These are phyloP conservation scores for Neurospora tetraspora DNA, from an alignment of 495 filamentous ascomycete species.

Conservation along the genomic window DNA sequence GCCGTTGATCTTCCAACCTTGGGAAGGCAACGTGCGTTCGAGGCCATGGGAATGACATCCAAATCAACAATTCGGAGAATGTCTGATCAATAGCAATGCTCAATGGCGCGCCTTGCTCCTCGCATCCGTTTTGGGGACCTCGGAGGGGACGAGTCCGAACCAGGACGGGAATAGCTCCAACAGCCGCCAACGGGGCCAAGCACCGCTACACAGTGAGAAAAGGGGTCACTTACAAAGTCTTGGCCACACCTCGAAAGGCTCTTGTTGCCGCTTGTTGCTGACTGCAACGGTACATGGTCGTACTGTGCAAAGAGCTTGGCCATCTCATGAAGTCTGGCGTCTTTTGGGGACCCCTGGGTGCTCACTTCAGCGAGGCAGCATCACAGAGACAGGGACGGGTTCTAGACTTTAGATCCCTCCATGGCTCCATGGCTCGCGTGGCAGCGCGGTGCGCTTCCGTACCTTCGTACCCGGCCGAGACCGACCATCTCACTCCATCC, in stretches of 20 bases:
- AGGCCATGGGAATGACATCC: not conserved
- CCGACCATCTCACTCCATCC: not conserved
- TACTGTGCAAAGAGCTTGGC: not conserved
- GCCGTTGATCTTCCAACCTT: too few relatives aligned
- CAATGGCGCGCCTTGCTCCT: slow-evolving; percentile 6
- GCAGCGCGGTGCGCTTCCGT: not conserved
- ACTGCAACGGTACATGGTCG: not conserved
- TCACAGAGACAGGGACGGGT: not conserved
- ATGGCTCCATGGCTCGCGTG: not conserved
- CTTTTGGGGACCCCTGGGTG: not conserved
- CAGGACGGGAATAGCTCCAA: not conserved
- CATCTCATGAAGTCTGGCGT: not conserved
- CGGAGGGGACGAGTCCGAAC: slow-evolving; percentile 17
- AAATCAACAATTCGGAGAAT: slow-evolving; percentile 8
- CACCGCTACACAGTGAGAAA: not conserved
- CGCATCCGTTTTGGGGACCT: slow-evolving; percentile 12
- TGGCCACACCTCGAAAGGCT: not conserved
- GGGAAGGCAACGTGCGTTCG: too few relatives aligned
- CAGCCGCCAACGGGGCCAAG: not conserved
- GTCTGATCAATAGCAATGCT: slow-evolving; percentile 7
- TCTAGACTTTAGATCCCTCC: not conserved
- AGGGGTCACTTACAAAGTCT: not conserved
- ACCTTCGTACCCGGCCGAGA: not conserved
- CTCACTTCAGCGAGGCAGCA: not conserved
- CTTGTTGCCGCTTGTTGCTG: not conserved